Base-by-base conservation (phyloP, 2,329 filamentous ascomycete species). In the Fusarium papillatum region DNA sequence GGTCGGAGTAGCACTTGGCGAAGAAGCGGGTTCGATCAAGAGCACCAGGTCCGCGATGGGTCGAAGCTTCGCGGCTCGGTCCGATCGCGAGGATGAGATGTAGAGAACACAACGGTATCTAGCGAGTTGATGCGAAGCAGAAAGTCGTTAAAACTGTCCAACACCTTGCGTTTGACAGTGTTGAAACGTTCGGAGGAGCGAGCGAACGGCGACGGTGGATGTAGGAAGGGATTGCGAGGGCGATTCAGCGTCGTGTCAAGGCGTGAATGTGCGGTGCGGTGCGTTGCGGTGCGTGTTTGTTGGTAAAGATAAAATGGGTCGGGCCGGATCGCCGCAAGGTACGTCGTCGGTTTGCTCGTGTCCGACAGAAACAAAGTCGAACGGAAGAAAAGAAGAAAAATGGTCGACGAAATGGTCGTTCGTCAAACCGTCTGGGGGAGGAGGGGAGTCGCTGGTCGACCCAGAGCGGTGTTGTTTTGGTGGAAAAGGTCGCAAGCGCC, bases 401-500 rank as follows among this genome's bases (percentile, higher is more conserved):
- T 22, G 41, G 62, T 78, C 75, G 73, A 70, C 68, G 48, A 63
- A 63, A 66, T 73, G 55, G 70, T 69, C 34, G 50, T 29, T 55
- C 11, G 70, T 70, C 65, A 59, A 59, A 55, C 70, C 60, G 60
- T 66, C 29, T 39, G 59, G 59, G 66, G 50, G 74, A 70, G 63
- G 62, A 63, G 68, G 55, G 55, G 70, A 74, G 67, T 68, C 67
- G 71, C 76, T 70, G 75, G 69, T 79, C 69, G 64, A 75, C 73
- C 76, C 65, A 70, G 74, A 61, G 77, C 78, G 76, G 74, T 80
- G 78, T 79, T 80, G 78, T 80, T 79, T 73, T 77, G 76, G 78
- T 77, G 78, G 55, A 60, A 80, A 80, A 80, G 74, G 78, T 80
- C 76, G 78, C 78, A 80, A 79, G 78, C 76, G 76, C 78, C 70